Evolutionary conservation across 345 rosid species (phyloP), one percentile per base, ranked within the genome.

Genomic region (Mallotus nudiflorus): DNA sequence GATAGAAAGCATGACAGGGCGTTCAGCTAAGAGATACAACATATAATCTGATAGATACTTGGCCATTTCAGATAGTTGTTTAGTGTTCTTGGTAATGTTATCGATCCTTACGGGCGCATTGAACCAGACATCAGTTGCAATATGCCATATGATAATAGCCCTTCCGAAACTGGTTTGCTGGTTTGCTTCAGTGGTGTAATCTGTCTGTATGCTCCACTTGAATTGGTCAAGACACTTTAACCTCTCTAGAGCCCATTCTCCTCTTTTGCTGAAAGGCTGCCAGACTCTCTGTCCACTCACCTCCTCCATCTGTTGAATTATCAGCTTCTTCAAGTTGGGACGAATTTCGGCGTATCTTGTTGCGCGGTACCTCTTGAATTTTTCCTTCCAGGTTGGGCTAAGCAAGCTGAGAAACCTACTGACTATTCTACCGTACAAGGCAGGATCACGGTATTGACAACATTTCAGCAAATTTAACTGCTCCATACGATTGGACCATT

Each of bases 111-210:
- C 51, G 1, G 12, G 40, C 39, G 20, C 62, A 4, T 31, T 0
- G 53, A 33, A 18, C 54, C 76, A 75, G 3, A 75, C 19, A n/a
- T 52, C 8, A 16, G 80, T 74, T 3, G 77, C 79, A 10, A 80
- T 75, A 60, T 80, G 70, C 80, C 80, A 76, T 42, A 72, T 33
- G 25, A 69, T 63, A 24, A 80, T 44, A 56, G 59, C 77, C 62
- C 19, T 68, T 51, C 53, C 73, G 68, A 22, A 80, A 68, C 33
- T 73, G 7, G 53, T 63, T 63, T 63, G 67, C 67, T 44, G 53
- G 33, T 63, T 63, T 63, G 67, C 67, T 45, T 63, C 53, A 16
- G 46, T 63, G 15, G 53, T 45, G n/a, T 63, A 45, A 63, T 63
- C 62, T 25, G 57, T 14, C 20, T 69, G 57, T 8, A 60, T 56